phyloP scores from a whole-genome alignment of 2,329 filamentous ascomycete species.

The Colletotrichum sp. region DNA sequence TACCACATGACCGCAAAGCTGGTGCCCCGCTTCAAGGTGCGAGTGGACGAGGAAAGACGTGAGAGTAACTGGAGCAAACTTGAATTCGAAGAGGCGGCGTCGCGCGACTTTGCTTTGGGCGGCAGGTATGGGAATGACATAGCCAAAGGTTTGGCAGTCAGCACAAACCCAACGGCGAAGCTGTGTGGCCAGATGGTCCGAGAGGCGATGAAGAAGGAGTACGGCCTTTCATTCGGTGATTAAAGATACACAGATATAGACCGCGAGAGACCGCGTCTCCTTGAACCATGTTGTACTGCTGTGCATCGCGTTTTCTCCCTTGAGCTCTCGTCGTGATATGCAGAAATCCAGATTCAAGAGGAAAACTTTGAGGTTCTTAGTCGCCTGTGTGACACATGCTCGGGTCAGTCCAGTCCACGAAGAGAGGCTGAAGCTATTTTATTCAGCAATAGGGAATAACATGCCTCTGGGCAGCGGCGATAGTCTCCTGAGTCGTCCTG shows the following conservation, averaged over 20 bases:
- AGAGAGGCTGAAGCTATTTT: background rate
- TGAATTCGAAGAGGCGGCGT: conserved; percentile 67
- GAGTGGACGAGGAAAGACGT: conserved; percentile 41
- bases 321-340: background rate
- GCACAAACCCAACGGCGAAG: conserved; percentile 72
- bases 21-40: conserved; percentile 36
- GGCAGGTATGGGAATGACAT: conserved; percentile 70
- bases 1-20: conserved; percentile 65
- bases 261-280: background rate
- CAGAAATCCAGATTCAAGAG: background rate
- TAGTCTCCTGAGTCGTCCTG: conserved; percentile 53
- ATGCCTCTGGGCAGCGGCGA: conserved; percentile 51
- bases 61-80: conserved; percentile 57
- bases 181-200: conserved; percentile 72
- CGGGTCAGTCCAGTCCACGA: background rate
- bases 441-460: background rate
- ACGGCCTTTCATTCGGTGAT: conserved; percentile 53
- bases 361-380: conserved; percentile 20
- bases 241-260: background rate
- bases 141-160: conserved; percentile 67
- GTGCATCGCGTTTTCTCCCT: background rate
- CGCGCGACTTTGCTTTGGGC: conserved; percentile 66
- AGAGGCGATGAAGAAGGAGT: conserved; percentile 73
- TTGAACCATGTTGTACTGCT: background rate
- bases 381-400: conserved; percentile 21